Conservation (phyloP, 176 grass and related monocot species). For the Triticum aestivum region IWGSC_CS_RefSeq_v2.1 NC_057794.1:575980969-575981468, state of each 20-base stretch:
- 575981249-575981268: constrained; percentile 98
- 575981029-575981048: constrained; percentile 96
- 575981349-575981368: background rate
- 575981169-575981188: constrained; percentile 6
- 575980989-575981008: background rate
- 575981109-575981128: constrained; percentile 22
- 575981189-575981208: background rate
- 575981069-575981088: constrained; percentile 90
- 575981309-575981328: background rate
- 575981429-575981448: constrained; percentile 98
- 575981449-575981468: constrained; percentile 99
- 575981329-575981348: background rate
- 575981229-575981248: constrained; percentile 93
- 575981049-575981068: constrained; percentile 91
- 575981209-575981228: constrained; percentile 95
- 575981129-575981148: constrained; percentile 15
- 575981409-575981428: constrained; percentile 90
- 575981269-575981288: constrained; percentile 72
- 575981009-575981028: constrained; percentile 68
- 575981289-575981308: constrained; percentile 19
- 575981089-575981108: constrained; percentile 95
- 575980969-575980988: background rate
- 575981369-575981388: constrained; percentile 9
- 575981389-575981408: background rate
- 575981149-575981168: background rate